Evolutionary conservation across 108 stramenopile genomes (phyloP), one percentile per base, ranked within the genome.

Genomic region (Skeletonema marinoi): DNA sequence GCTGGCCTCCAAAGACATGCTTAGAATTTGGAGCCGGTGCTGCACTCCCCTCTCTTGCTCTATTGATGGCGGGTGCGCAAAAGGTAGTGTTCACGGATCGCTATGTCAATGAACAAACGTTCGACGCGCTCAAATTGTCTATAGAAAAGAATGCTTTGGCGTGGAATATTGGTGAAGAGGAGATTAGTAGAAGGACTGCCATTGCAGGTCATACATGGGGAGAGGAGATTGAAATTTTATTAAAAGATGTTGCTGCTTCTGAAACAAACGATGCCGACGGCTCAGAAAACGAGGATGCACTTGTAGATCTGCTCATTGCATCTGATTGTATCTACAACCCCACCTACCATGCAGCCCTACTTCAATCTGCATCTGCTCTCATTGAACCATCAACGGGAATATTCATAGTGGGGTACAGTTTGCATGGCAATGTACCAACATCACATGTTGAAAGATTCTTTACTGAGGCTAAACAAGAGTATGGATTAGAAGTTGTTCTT

Each of bases 261-360:
- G 30, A 30, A 14, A 32, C 29, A 59, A 10, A 30, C 2, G 30
- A 9, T 30, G 58, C 41, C 5, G 10, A 41, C 39, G 9, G 11
- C 39, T 41, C 39, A 9, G 67, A 32, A 29, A 17, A 50, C 21
- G 30, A 50, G 17, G 32, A 50, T 50, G 14, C 29, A 11, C 3
- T 3, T 16, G 60, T 19, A 42, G 77, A 82, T 59, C 16, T 69
- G 17, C 42, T 80, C 16, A 71, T 84, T 51, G 79, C 75, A 0
- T 71, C 70, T 38, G 83, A 84, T 71, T 84, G 83, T 38, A 80
- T 84, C 36, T 84, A 84, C 65, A 77, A 84, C 59, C 83, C 83
- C 0, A 44, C 54, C 10, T 80, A 80, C 61, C 84, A 85, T n/a
- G 59, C 36, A 13, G 69, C 60, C 1, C 58, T 85, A 0, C 42